Evolutionary conservation across 805 yeast genomes (phyloP).

Genomic region (Scheffersomyces stipitis): DNA sequence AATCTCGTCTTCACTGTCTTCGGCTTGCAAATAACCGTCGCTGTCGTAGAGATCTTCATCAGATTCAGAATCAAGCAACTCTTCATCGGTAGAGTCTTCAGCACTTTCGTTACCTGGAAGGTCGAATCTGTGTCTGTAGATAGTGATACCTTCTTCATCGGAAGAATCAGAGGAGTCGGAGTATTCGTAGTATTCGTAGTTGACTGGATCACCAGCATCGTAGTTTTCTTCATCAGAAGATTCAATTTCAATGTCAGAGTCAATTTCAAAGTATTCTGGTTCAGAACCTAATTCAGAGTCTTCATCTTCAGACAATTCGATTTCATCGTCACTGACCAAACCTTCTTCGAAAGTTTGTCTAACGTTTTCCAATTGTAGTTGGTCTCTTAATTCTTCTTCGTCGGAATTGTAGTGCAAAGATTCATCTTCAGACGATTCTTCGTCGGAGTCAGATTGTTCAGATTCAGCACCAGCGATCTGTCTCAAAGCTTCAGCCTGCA

Average conservation of each 20-base stretch:
- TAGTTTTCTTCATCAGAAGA: slow-evolving; percentile 19
- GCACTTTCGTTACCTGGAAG: slow-evolving; percentile 34
- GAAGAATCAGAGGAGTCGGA: slow-evolving; percentile 27
- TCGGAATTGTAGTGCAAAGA: slow-evolving; percentile 27
- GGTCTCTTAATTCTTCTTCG: slow-evolving; percentile 28
- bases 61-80: slow-evolving; percentile 21
- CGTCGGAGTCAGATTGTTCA: slow-evolving; percentile 12
- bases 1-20: slow-evolving; percentile 31
- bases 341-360: slow-evolving; percentile 36
- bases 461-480: slow-evolving; percentile 29
- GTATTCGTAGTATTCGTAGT: slow-evolving; percentile 21
- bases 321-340: slow-evolving; percentile 30
- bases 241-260: slow-evolving; percentile 23
- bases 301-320: slow-evolving; percentile 18
- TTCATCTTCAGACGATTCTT: slow-evolving; percentile 14
- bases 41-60: slow-evolving; percentile 13
- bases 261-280: slow-evolving; percentile 29
- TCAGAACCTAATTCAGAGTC: slow-evolving; percentile 18
- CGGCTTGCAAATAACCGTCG: slow-evolving; percentile 24
- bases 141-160: slow-evolving; percentile 43
- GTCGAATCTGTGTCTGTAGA: slow-evolving; percentile 41
- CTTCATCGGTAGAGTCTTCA: slow-evolving; percentile 40
- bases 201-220: slow-evolving; percentile 21
- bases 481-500: slow-evolving; percentile 34
- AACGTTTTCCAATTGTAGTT: slow-evolving; percentile 35